Evolutionary conservation across 2,329 filamentous ascomycete species (phyloP).

Genomic region (Pseudogymnoascus sp.): DNA sequence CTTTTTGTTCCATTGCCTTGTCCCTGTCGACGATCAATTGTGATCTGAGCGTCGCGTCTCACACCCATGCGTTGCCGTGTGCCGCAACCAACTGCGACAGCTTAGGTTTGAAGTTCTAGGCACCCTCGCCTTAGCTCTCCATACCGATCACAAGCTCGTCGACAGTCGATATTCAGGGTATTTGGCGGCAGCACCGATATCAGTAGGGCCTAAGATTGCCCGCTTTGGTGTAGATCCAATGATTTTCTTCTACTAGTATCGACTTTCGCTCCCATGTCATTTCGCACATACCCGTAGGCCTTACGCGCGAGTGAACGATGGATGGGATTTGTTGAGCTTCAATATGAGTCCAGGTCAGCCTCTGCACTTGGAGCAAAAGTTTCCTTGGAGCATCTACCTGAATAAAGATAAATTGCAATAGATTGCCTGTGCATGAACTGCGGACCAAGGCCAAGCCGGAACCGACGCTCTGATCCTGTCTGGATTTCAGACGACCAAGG

Average conservation of each 20-base stretch:
- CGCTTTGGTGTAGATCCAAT: background rate
- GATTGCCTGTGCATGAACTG: conserved; percentile 5
- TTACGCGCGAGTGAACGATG: background rate
- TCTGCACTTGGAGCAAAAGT: background rate
- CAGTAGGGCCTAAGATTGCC: background rate
- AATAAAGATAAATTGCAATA: conserved; percentile 4
- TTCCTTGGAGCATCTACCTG: background rate
- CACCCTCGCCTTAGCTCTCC: background rate
- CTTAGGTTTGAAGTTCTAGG: background rate
- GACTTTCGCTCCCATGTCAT: background rate
- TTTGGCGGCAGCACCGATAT: background rate
- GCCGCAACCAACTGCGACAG: background rate
- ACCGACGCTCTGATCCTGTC: conserved; percentile 1
- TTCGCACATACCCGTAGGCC: background rate
- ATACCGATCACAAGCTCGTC: background rate
- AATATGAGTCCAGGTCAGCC: background rate
- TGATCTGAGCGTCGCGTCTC: conserved; percentile 2
- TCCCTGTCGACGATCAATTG: background rate
- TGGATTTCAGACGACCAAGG: conserved; percentile 4
- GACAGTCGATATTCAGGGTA: background rate
- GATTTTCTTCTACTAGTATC: background rate
- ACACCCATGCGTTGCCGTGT: background rate
- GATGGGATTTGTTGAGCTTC: background rate
- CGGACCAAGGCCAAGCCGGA: conserved; percentile 1
- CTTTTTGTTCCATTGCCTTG: conserved; percentile 3